These are phyloP conservation scores for Zygotorulaspora danielsina DNA, from an alignment of 805 yeast genomes.

Conservation along the genomic window DNA sequence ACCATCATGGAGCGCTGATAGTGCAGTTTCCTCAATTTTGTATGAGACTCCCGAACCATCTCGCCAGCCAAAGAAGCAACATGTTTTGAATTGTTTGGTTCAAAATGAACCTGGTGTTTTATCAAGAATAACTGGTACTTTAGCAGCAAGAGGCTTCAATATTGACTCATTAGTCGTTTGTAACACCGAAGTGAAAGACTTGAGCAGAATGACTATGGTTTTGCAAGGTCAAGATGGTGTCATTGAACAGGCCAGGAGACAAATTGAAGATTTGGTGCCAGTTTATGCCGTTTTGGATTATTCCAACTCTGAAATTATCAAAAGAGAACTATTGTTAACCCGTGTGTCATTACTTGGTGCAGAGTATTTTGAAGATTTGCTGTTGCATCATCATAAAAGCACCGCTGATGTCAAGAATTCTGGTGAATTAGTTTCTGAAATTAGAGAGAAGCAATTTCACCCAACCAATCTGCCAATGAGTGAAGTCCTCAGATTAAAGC, in stretches of 20 bases:
- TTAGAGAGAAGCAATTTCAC: slow-evolving; percentile 53
- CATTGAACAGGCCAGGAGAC: slow-evolving; percentile 96
- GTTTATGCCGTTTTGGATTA: slow-evolving; percentile 97
- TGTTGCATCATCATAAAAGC: slow-evolving; percentile 63
- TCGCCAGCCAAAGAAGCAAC: slow-evolving; percentile 66
- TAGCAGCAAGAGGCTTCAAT: slow-evolving; percentile 98
- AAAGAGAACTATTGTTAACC: slow-evolving; percentile 86
- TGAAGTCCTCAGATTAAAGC: slow-evolving; percentile 92
- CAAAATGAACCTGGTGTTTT: slow-evolving; percentile 99
- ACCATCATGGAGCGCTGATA: slow-evolving; percentile 92
- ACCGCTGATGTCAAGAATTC: slow-evolving; percentile 31
- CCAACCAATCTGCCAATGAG: slow-evolving; percentile 87
- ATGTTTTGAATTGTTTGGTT: slow-evolving; percentile 91
- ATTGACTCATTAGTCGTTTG: slow-evolving; percentile 96
- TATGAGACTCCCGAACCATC: slow-evolving; percentile 74
- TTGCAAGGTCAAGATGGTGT: slow-evolving; percentile 93
- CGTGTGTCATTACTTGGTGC: slow-evolving; percentile 93
- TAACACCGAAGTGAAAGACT: slow-evolving; percentile 90
- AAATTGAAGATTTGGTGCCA: slow-evolving; percentile 95
- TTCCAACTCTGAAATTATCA: slow-evolving; percentile 81
- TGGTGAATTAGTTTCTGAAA: slow-evolving; percentile 27
- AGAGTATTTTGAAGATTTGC: slow-evolving; percentile 94
- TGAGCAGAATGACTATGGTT: slow-evolving; percentile 95
- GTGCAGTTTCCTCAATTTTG: slow-evolving; percentile 92
- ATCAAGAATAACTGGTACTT: slow-evolving; percentile 86